phyloP scores from a whole-genome alignment of 2,329 filamentous ascomycete species.

The Alternaria angustiovoidea region DNA sequence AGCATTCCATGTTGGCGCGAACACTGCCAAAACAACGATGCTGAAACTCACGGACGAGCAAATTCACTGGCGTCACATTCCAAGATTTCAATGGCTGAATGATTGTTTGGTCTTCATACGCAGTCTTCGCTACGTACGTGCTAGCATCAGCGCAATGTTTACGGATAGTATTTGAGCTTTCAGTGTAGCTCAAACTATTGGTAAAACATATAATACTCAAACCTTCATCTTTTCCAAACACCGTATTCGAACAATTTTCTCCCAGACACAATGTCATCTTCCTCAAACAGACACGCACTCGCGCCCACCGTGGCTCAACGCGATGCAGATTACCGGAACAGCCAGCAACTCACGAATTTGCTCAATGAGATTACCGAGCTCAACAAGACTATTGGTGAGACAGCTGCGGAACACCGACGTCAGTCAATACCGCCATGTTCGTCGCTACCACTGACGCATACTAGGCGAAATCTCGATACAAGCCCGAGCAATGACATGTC shows the following conservation, averaged over 20 bases:
- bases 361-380: not conserved
- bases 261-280: not conserved
- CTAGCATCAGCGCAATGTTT: not conserved
- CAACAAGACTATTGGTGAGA: not conserved
- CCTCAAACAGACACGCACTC: not conserved
- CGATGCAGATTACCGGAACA: not conserved
- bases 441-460: not conserved
- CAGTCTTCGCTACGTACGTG: not conserved
- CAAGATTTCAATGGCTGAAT: not conserved
- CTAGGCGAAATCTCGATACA: not conserved
- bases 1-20: slow-evolving; percentile 1
- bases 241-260: not conserved
- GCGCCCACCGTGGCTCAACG: not conserved
- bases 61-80: not conserved
- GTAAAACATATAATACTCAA: not conserved
- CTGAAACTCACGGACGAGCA: not conserved
- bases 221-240: too few species aligned
- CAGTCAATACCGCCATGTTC: not conserved
- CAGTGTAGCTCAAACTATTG: too few species aligned
- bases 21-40: not conserved
- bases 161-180: not conserved
- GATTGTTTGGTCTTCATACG: not conserved
- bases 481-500: slow-evolving; percentile 1
- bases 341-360: not conserved
- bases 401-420: not conserved